phyloP scores from a whole-genome alignment of 495 filamentous ascomycete genomes.

The Neurospora sp. region DNA sequence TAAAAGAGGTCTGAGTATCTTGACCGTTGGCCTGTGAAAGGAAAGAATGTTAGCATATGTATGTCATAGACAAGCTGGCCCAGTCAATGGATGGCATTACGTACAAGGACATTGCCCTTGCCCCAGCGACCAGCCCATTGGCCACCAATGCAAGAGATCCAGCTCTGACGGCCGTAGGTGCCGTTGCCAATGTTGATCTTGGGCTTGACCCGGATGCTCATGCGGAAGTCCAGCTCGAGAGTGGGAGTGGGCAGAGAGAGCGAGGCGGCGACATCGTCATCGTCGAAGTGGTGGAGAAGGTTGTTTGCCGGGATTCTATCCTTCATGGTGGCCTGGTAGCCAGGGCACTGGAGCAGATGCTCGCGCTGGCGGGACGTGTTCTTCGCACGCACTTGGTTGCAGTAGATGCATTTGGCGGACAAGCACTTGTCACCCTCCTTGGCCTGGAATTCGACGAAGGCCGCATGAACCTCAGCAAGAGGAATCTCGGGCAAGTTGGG shows the following conservation, averaged over 20 bases:
- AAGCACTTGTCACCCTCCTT: constrained; percentile 22
- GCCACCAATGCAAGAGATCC: constrained; percentile 21
- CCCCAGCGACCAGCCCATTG: constrained; percentile 22
- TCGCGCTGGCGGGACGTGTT: constrained; percentile 25
- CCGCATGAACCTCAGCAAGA: constrained; percentile 19
- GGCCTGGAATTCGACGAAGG: constrained; percentile 21
- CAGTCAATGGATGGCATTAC: neutral
- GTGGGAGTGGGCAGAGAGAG: constrained; percentile 16
- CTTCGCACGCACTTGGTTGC: constrained; percentile 20
- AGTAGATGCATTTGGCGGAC: constrained; percentile 16
- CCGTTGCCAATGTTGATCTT: constrained; percentile 15
- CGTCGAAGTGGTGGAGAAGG: constrained; percentile 21
- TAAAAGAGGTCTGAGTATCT: constrained; percentile 17
- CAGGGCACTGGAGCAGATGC: constrained; percentile 17
- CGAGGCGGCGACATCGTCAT: constrained; percentile 20
- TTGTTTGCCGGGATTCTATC: constrained; percentile 21
- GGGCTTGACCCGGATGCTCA: constrained; percentile 23
- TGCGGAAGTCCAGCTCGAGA: constrained; percentile 20
- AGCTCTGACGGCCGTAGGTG: constrained; percentile 11
- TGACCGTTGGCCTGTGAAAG: constrained; percentile 16
- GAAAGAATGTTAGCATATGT: neutral
- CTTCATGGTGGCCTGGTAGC: constrained; percentile 16
- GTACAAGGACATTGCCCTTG: constrained; percentile 19
- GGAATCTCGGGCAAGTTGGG: constrained; percentile 16
- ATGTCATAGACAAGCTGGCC: neutral